Percentiles rank a stretch among this genome's conserved stretches.
These are phyloP conservation scores for Arthonia radiata DNA, from an alignment of 495 filamentous ascomycete species.

Conservation along the genomic window DNA sequence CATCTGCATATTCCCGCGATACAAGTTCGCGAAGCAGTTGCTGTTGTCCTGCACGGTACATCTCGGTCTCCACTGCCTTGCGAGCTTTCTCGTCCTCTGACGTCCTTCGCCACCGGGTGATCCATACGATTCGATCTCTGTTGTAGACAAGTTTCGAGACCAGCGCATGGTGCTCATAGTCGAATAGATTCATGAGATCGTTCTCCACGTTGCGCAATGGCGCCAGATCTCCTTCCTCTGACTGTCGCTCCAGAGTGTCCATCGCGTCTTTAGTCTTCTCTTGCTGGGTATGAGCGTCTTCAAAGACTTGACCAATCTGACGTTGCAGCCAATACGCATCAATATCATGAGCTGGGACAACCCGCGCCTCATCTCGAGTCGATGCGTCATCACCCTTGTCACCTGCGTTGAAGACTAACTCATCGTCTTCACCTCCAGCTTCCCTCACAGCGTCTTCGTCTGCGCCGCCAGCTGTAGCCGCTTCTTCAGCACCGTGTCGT, in stretches of 20 bases:
- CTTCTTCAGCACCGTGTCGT: constrained; percentile 12
- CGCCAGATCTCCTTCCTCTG: constrained; percentile 61
- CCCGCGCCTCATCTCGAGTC: constrained; percentile 4
- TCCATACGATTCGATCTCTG: constrained; percentile 79
- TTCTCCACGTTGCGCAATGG: constrained; percentile 85
- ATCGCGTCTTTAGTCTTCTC: constrained; percentile 65
- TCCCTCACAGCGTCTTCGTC: constrained; percentile 27
- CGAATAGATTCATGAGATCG: constrained; percentile 91
- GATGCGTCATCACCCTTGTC: background rate
- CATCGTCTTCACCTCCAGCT: constrained; percentile 19
- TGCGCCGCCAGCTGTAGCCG: constrained; percentile 25
- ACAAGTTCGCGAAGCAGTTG: constrained; percentile 67
- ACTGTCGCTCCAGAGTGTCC: constrained; percentile 47
- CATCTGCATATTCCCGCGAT: constrained; percentile 23
- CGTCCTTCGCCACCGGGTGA: constrained; percentile 64
- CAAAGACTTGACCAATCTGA: constrained; percentile 66
- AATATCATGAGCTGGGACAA: constrained; percentile 61
- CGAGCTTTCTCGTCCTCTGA: constrained; percentile 59
- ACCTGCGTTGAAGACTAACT: constrained; percentile 10
- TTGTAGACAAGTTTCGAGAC: constrained; percentile 86
- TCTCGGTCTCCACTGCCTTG: constrained; percentile 59
- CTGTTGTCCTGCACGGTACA: constrained; percentile 67
- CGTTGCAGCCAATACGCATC: constrained; percentile 95
- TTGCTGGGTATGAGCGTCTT: constrained; percentile 74
- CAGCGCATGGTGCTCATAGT: constrained; percentile 86